phyloP scores from a whole-genome alignment of 768 basidiomycete genomes.

The Mycena olivaceomarginata region DNA sequence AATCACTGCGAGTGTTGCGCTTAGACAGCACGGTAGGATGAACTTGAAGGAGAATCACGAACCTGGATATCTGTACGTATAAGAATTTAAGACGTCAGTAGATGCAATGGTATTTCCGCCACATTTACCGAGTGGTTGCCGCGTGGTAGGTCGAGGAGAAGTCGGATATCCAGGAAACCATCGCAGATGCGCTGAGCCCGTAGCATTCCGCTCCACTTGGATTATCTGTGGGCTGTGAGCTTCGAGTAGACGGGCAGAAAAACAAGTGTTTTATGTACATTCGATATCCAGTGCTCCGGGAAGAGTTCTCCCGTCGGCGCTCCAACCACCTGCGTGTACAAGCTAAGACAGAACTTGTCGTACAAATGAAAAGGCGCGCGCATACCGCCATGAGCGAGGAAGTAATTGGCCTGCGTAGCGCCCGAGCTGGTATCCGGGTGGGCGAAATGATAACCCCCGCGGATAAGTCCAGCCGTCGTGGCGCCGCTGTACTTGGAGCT shows the following conservation, averaged over 20 bases:
- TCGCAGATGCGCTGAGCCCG: conserved; percentile 68
- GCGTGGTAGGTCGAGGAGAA: conserved; percentile 78
- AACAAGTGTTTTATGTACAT: conserved; percentile 57
- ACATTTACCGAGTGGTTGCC: conserved; percentile 60
- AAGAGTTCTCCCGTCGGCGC: conserved; percentile 73
- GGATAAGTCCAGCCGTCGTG: conserved; percentile 72
- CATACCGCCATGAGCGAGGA: conserved; percentile 74
- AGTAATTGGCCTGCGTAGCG: conserved; percentile 75
- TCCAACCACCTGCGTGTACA: conserved; percentile 67
- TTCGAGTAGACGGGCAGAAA: background rate
- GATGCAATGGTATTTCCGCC: background rate
- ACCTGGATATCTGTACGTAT: conserved; percentile 62
- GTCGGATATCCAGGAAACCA: conserved; percentile 79
- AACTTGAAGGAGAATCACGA: conserved; percentile 22
- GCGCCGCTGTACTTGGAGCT: conserved; percentile 73
- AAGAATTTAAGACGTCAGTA: background rate
- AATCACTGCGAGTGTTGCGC: conserved; percentile 60
- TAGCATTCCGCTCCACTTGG: conserved; percentile 73
- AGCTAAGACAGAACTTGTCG: background rate
- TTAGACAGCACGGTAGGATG: background rate
- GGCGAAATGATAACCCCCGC: conserved; percentile 79
- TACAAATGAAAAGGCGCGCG: background rate
- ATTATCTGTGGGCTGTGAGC: conserved; percentile 61
- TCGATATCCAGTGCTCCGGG: conserved; percentile 81
- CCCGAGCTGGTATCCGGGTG: conserved; percentile 73